Base-by-base conservation (phyloP, 1,139 yeast species). In the Diutina catenulata region DNA sequence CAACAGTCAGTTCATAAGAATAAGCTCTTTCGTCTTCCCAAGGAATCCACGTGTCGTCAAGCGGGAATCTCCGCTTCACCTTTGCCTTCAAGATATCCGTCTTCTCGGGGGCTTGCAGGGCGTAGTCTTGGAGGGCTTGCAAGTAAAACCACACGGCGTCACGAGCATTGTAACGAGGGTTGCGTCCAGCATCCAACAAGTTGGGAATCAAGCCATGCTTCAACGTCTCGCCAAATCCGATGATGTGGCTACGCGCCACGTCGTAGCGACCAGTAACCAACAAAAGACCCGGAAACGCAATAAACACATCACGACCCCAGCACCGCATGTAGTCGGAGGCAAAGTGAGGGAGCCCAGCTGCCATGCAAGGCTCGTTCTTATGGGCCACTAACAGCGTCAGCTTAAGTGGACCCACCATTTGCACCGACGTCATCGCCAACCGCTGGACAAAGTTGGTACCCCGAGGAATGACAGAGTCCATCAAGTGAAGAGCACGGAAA, bases 221-320 rank as follows among this genome's bases (percentile, higher is more conserved):
- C 53, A 88, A 68, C 2, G 97, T 91, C 43, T 83, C 75, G 0
- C 94, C 97, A 66, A 87, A 91, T 5, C 81, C 84, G 39, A 88
- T 60, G 43, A 91, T 84, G 52, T 91, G 97, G 37, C 62, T 58
- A 49, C 69, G 78, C 1, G 97, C 97, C 41, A 80, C 91, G 3
- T 80, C 83, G 50, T 55, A 74, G 41, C 97, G 68, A 13, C 81
- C 93, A 0, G 95, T 72, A 1, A 81, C 79, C 29, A 88, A 60
- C 43, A 87, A 60, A 37, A 88, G 64, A 0, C 98, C 98, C 45
- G 95, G 67, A 40, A 82, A 68, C 0, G 95, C 73, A 40, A 91
- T 80, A 53, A 91, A 91, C 2, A 87, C 94, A 59, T 91, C 98
- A 53, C 98, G 72, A 23, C 98, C 98, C 98, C 98, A 91, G 55